phyloP scores from a whole-genome alignment of 2,329 filamentous ascomycete genomes.

The Metarhizium brunneum region DNA sequence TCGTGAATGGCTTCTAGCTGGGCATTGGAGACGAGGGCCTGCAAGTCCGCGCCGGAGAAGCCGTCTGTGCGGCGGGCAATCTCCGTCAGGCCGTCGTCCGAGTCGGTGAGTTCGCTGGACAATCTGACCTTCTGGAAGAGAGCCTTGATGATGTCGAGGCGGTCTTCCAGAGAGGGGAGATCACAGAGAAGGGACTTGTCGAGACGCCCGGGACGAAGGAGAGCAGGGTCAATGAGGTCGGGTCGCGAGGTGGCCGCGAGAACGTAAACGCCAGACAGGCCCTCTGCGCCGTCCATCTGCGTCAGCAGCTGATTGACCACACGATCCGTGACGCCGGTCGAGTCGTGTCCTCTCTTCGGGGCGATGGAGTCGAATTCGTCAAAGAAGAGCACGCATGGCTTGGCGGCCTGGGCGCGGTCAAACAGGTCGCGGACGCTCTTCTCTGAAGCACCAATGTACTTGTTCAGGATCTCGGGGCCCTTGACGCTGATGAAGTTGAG shows the following conservation, averaged over 20 bases:
- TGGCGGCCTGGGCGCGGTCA: slow-evolving; percentile 80
- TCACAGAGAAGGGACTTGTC: slow-evolving; percentile 92
- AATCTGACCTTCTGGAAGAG: slow-evolving; percentile 76
- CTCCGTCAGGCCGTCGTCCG: slow-evolving; percentile 51
- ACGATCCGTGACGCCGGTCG: slow-evolving; percentile 94
- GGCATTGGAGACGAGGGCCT: slow-evolving; percentile 91
- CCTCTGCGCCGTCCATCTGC: slow-evolving; percentile 98
- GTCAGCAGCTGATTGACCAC: slow-evolving; percentile 98
- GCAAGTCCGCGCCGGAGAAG: slow-evolving; percentile 88
- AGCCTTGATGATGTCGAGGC: slow-evolving; percentile 79
- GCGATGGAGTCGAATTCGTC: slow-evolving; percentile 98
- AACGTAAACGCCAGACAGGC: slow-evolving; percentile 89
- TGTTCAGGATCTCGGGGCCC: slow-evolving; percentile 95
- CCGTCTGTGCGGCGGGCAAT: slow-evolving; percentile 76
- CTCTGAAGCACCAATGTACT: slow-evolving; percentile 96
- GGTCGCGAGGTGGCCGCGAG: slow-evolving; percentile 88
- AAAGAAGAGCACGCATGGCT: slow-evolving; percentile 93
- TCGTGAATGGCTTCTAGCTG: slow-evolving; percentile 97
- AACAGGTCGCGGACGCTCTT: slow-evolving; percentile 95
- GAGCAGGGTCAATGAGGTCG: slow-evolving; percentile 88
- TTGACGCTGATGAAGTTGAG: slow-evolving; percentile 99
- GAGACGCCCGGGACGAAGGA: slow-evolving; percentile 81
- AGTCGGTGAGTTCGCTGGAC: slow-evolving; percentile 51
- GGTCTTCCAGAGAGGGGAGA: slow-evolving; percentile 70
- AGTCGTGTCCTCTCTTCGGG: slow-evolving; percentile 93